Conservation (phyloP, 805 yeast genomes). For the Suhomyces vadensis region DNA sequence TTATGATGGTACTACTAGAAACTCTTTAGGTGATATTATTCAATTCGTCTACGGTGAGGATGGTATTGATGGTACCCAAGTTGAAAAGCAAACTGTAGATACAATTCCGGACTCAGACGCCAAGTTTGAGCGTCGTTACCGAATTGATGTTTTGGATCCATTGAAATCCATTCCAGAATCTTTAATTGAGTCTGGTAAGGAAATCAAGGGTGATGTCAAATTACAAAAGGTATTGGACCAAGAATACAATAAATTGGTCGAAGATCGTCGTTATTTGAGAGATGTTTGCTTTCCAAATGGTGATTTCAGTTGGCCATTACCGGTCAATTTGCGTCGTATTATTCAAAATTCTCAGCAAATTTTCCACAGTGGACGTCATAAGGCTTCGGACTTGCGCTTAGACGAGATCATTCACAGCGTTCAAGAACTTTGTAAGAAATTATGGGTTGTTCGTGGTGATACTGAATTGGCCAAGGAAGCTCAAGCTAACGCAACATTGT, state of each 20-base stretch:
- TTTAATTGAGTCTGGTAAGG: conserved; percentile 83
- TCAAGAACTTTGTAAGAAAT: conserved; percentile 60
- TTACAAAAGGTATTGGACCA: conserved; percentile 78
- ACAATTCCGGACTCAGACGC: conserved; percentile 91
- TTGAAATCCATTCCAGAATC: conserved; percentile 64
- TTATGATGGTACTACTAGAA: conserved; percentile 97
- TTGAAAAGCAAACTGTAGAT: conserved; percentile 93
- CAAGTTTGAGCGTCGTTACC: conserved; percentile 78
- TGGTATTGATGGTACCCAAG: conserved; percentile 97
- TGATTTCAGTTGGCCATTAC: conserved; percentile 96
- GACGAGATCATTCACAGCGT: conserved; percentile 78
- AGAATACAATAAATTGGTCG: conserved; percentile 75
- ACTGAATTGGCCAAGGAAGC: conserved; percentile 76
- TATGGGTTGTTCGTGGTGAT: conserved; percentile 81
- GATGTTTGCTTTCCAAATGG: conserved; percentile 84
- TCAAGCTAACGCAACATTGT: conserved; percentile 84
- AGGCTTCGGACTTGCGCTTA: conserved; percentile 86
- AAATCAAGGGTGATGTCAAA: conserved; percentile 84
- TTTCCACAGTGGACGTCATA: conserved; percentile 87
- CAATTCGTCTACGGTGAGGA: conserved; percentile 99
- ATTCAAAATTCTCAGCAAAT: conserved; percentile 97
- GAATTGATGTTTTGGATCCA: conserved; percentile 80
- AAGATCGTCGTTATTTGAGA: conserved; percentile 81
- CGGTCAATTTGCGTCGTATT: conserved; percentile 95
- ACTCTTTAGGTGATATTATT: conserved; percentile 93